Evolutionary conservation across 176 grass and related monocot species (phyloP).

Genomic region (Aegilops sharonensis): DNA sequence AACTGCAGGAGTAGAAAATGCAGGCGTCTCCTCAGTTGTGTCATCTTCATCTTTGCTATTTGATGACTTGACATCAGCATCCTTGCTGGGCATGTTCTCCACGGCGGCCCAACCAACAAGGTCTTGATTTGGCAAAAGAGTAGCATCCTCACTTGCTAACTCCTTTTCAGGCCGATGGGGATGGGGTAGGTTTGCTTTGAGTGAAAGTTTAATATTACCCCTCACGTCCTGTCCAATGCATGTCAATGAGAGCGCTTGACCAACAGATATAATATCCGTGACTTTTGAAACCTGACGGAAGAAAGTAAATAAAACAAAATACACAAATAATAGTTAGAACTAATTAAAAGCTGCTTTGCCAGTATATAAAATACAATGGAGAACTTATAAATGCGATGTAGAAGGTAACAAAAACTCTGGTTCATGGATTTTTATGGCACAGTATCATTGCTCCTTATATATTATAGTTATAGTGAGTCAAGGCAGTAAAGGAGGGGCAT

Average conservation of each 20-base stretch:
- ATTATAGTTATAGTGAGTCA: not conserved
- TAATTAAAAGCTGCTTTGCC: conserved; percentile 12
- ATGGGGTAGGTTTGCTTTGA: conserved; percentile 69
- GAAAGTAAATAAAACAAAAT: conserved; percentile 22
- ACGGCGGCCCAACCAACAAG: conserved; percentile 46
- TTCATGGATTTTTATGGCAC: not conserved
- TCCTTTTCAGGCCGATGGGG: conserved; percentile 36
- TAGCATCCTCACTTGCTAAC: conserved; percentile 29
- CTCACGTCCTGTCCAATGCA: conserved; percentile 89
- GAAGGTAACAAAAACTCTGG: not conserved
- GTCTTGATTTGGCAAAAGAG: conserved; percentile 43
- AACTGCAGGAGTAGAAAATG: conserved; percentile 49
- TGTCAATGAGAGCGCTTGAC: conserved; percentile 72
- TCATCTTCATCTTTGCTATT: conserved; percentile 24
- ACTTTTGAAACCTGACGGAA: conserved; percentile 71
- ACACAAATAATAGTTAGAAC: conserved; percentile 18
- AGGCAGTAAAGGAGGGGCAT: not conserved
- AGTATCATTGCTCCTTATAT: not conserved
- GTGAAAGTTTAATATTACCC: conserved; percentile 92
- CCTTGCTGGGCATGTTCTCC: conserved; percentile 42
- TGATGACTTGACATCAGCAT: conserved; percentile 37
- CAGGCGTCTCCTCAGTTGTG: conserved; percentile 30
- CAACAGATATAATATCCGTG: conserved; percentile 79
- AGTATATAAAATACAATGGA: conserved; percentile 13
- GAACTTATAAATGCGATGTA: not conserved